A percentile compares a stretch with the other conserved stretches of the same genome.
phyloP scores from a whole-genome alignment of 495 filamentous ascomycete genomes.

The Tuber magnatum region DNA sequence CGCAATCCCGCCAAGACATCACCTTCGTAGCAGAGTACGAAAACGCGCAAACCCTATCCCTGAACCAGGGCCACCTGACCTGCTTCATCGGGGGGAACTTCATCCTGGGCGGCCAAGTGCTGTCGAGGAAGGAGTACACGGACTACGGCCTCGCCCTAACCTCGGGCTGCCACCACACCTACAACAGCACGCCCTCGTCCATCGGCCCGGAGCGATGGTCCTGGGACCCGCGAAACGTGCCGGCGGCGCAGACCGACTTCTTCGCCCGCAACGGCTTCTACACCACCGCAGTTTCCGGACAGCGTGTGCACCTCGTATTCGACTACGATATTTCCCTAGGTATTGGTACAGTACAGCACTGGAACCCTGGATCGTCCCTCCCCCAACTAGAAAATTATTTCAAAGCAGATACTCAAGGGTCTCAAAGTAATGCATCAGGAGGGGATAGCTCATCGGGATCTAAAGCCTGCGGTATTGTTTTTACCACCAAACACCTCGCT shows the following conservation, averaged over 20 bases:
- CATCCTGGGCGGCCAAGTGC: constrained; percentile 70
- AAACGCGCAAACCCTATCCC: constrained; percentile 47
- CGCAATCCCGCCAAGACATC: constrained; percentile 59
- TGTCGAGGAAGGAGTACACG: constrained; percentile 57
- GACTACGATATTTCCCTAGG: neutral
- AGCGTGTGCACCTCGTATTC: neutral
- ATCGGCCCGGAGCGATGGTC: constrained; percentile 75
- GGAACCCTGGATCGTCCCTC: too few relatives aligned
- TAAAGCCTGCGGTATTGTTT: too few relatives aligned
- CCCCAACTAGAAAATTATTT: too few relatives aligned
- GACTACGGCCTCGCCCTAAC: constrained; percentile 71
- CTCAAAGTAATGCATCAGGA: too few relatives aligned
- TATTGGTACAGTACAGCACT: too few relatives aligned
- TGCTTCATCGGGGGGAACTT: constrained; percentile 87
- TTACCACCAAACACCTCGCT: too few relatives aligned
- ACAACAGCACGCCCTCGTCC: constrained; percentile 57
- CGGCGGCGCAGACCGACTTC: constrained; percentile 49
- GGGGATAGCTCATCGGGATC: too few relatives aligned
- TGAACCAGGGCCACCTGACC: constrained; percentile 59
- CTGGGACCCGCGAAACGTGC: constrained; percentile 54
- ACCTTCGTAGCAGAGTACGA: constrained; percentile 66
- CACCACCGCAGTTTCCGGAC: constrained; percentile 47
- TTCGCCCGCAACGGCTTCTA: constrained; percentile 66
- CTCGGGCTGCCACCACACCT: constrained; percentile 66
- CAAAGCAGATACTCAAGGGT: too few relatives aligned